phyloP scores from a whole-genome alignment of 192 early-diverging fungal species.

The Coemansia sp. region DNA sequence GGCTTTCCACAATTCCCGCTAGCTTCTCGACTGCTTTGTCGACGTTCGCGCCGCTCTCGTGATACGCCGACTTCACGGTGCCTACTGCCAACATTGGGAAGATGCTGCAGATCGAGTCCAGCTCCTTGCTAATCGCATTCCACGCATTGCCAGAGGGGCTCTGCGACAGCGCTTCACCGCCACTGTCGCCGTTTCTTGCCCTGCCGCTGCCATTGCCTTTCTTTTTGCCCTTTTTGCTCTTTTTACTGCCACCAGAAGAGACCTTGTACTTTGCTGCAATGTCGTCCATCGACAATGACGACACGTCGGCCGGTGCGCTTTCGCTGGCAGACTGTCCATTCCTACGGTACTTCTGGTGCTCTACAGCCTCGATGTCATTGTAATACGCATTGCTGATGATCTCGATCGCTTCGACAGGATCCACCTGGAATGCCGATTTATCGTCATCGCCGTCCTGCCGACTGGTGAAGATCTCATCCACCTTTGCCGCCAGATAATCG shows the following conservation, averaged over 20 bases:
- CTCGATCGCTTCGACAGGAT: constrained; percentile 47
- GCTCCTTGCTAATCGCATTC: constrained; percentile 33
- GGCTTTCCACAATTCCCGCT: constrained; percentile 9
- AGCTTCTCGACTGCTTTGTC: constrained; percentile 14
- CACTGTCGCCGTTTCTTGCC: not conserved
- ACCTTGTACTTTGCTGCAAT: constrained; percentile 2
- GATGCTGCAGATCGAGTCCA: constrained; percentile 25
- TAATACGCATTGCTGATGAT: constrained; percentile 46
- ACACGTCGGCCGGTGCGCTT: not conserved
- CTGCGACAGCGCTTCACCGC: constrained; percentile 11
- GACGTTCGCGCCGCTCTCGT: constrained; percentile 32
- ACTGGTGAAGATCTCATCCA: constrained; percentile 19
- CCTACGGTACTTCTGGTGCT: constrained; percentile 27
- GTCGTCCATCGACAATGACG: not conserved
- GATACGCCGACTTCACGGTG: constrained; percentile 37
- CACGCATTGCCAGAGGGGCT: constrained; percentile 28
- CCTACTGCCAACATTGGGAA: constrained; percentile 35
- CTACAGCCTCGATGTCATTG: constrained; percentile 41
- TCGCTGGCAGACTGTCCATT: not conserved
- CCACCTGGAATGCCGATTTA: constrained; percentile 18
- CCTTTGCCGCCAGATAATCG: constrained; percentile 36
- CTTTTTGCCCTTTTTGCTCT: not conserved
- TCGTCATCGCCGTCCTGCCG: not conserved
- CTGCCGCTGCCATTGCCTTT: not conserved
- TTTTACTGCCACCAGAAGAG: not conserved